Evolutionary conservation across 768 basidiomycete species (phyloP).

Genomic region (Hypsizygus marmoreus): DNA sequence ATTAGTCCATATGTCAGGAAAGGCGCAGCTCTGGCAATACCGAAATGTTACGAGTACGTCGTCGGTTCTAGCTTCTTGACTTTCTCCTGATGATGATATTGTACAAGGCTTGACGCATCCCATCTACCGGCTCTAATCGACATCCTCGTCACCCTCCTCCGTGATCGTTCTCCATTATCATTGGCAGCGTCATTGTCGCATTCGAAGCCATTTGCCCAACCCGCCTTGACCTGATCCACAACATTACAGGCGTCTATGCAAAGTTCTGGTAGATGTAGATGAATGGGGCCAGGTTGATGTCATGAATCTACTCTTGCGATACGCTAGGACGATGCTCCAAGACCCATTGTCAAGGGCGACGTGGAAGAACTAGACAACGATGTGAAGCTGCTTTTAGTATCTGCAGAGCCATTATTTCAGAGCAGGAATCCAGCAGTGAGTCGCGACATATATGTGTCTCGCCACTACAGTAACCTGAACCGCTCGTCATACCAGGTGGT

Average conservation of each 20-base stretch:
- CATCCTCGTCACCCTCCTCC: constrained; percentile 63
- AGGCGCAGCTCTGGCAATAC: constrained; percentile 86
- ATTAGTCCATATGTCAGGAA: constrained; percentile 94
- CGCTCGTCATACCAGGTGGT: no score
- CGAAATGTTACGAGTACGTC: constrained; percentile 73
- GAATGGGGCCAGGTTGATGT: constrained; percentile 94
- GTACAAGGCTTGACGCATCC: constrained; percentile 65
- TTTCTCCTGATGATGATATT: background rate
- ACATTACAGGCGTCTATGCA: constrained; percentile 85
- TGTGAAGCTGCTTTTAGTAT: constrained; percentile 70
- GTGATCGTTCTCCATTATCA: constrained; percentile 79
- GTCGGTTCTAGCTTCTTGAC: background rate
- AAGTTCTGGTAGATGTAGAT: constrained; percentile 85
- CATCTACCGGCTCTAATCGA: constrained; percentile 74
- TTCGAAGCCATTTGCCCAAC: constrained; percentile 88
- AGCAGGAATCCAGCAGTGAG: constrained; percentile 87
- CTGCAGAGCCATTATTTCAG: constrained; percentile 76
- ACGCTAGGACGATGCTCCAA: constrained; percentile 83
- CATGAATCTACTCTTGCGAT: constrained; percentile 76
- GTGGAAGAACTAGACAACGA: constrained; percentile 75
- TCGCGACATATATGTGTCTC: constrained; percentile 7
- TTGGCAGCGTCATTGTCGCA: constrained; percentile 84
- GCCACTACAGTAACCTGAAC: background rate
- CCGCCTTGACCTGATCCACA: constrained; percentile 84
- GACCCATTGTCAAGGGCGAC: constrained; percentile 45